These are phyloP conservation scores for Jaltomata sinuosa DNA, from an alignment of 257 asterid species.

Conservation along the genomic window DNA sequence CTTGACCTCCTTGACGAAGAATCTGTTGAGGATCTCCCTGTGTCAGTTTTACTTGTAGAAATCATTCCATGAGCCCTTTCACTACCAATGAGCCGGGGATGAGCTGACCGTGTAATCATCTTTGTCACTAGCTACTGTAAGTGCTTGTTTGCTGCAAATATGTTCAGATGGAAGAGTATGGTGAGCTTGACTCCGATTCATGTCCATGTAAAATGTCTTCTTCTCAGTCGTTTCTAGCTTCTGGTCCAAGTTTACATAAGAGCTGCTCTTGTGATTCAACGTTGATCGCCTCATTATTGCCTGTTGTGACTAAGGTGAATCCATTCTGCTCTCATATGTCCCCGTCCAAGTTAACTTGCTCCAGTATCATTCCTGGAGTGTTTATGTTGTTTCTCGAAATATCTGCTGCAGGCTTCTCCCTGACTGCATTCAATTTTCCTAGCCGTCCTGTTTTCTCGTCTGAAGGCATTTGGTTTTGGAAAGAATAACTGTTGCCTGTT, in stretches of 20 bases:
- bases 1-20: constrained; percentile 17
- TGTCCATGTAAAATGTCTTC: constrained; percentile 1
- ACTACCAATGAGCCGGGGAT: constrained; percentile 28
- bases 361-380: neutral
- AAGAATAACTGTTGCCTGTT: no score
- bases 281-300: neutral
- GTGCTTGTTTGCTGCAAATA: constrained; percentile 18
- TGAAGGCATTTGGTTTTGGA: neutral
- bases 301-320: neutral
- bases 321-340: neutral
- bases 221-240: constrained; percentile 9
- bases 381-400: neutral
- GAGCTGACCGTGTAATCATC: constrained; percentile 25
- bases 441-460: neutral
- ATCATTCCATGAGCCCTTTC: constrained; percentile 13
- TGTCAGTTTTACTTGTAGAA: no score
- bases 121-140: constrained; percentile 13
- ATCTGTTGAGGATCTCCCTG: constrained; percentile 1
- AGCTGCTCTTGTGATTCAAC: neutral
- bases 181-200: constrained; percentile 34
- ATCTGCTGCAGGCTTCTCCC: neutral
- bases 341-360: neutral
- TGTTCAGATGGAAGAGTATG: constrained; percentile 20
- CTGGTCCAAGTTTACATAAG: neutral
- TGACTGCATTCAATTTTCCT: constrained; percentile 2